Conservation (phyloP, 495 filamentous ascomycete genomes). For the Symbiotaphrina buchneri region DNA sequence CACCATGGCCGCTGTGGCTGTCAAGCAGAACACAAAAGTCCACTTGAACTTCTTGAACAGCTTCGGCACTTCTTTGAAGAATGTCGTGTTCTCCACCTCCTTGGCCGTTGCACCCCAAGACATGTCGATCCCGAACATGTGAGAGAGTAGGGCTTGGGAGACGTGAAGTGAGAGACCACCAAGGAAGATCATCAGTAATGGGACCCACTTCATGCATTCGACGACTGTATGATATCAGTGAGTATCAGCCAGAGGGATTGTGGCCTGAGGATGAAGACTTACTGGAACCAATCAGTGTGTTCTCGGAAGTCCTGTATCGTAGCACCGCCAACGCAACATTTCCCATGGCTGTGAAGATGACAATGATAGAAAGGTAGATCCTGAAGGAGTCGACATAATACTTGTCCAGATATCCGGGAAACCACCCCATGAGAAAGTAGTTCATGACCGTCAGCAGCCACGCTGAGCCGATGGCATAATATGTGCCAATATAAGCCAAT, state of each 20-base stretch:
- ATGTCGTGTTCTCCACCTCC: constrained; percentile 32
- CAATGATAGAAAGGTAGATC: constrained; percentile 23
- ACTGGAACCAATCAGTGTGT: constrained; percentile 11
- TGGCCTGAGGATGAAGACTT: too few relatives aligned
- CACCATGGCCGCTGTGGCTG: constrained; percentile 22
- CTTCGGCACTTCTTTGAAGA: constrained; percentile 34
- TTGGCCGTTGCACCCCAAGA: constrained; percentile 27
- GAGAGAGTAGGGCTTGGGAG: constrained; percentile 19
- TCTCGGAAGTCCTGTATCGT: constrained; percentile 19
- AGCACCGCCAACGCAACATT: constrained; percentile 22
- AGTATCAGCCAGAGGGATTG: too few relatives aligned
- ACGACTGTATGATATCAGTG: too few relatives aligned
- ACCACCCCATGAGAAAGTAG: constrained; percentile 49
- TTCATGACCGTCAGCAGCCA: constrained; percentile 61
- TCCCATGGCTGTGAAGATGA: constrained; percentile 21
- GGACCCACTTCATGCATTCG: constrained; percentile 23
- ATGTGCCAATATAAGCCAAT: constrained; percentile 69
- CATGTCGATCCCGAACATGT: constrained; percentile 24
- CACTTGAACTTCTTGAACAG: constrained; percentile 33
- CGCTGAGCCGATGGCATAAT: constrained; percentile 60
- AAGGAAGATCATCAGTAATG: constrained; percentile 22
- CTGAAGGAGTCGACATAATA: constrained; percentile 26
- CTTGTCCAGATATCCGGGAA: constrained; percentile 20
- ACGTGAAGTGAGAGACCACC: constrained; percentile 23
- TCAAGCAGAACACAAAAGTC: constrained; percentile 31